A percentile compares a stretch with the other conserved stretches of the same genome.
Evolutionary conservation across 495 filamentous ascomycete species (phyloP).

Genomic region (Penicillium samsonianum): DNA sequence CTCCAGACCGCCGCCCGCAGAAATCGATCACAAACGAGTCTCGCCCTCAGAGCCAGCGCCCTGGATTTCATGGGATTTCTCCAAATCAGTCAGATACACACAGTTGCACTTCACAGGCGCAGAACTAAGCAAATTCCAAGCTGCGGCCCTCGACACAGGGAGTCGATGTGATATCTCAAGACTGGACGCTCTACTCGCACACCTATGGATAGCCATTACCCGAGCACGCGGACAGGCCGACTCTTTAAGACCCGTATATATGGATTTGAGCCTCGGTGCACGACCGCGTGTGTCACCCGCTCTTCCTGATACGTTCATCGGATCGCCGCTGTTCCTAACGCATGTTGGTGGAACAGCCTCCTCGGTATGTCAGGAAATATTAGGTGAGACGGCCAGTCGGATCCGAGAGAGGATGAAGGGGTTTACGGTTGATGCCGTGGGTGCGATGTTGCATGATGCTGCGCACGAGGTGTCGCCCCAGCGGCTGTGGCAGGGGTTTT

Average conservation of each 20-base stretch:
- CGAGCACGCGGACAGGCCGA: conserved; percentile 26
- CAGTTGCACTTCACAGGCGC: conserved; percentile 25
- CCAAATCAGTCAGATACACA: conserved; percentile 24
- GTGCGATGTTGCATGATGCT: conserved; percentile 29
- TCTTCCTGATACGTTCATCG: conserved; percentile 27
- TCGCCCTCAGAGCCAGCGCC: conserved; percentile 27
- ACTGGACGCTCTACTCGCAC: conserved; percentile 36
- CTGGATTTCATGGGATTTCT: conserved; percentile 30
- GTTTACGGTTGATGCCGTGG: conserved; percentile 22
- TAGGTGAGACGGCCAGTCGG: conserved; percentile 8
- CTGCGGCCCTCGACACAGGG: conserved; percentile 14
- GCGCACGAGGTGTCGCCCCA: conserved; percentile 35
- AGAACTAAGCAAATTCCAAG: conserved; percentile 14
- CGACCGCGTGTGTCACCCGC: conserved; percentile 17
- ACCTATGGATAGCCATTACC: conserved; percentile 34
- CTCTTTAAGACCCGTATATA: conserved; percentile 23
- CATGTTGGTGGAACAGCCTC: conserved; percentile 28
- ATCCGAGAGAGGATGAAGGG: conserved; percentile 32
- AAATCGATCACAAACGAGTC: conserved; percentile 6
- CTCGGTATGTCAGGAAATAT: neutral
- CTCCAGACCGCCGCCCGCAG: conserved; percentile 10
- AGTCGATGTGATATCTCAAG: conserved; percentile 23
- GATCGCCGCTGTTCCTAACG: conserved; percentile 28
- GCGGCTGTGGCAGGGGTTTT: conserved; percentile 38
- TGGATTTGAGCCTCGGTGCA: conserved; percentile 25